phyloP scores from a whole-genome alignment of 306 rosid genomes.

The Geum urbanum region DNA sequence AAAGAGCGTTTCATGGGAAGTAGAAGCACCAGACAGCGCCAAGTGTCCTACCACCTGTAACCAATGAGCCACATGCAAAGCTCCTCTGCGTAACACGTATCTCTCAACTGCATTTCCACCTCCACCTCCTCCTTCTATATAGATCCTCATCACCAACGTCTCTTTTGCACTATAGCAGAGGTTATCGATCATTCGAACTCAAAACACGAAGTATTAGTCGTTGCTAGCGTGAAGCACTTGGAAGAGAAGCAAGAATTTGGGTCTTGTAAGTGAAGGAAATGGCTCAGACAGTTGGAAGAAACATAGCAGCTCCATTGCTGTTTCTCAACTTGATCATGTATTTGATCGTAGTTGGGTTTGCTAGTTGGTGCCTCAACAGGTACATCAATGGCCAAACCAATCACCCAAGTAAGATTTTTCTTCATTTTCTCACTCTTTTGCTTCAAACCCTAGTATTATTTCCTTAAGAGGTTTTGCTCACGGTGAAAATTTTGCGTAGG shows the following conservation, averaged over 20 bases:
- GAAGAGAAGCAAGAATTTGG: not conserved
- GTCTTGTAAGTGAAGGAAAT: slow-evolving; percentile 21
- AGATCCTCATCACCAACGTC: slow-evolving; percentile 4
- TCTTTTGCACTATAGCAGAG: not conserved
- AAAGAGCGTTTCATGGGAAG: not conserved
- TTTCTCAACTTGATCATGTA: slow-evolving; percentile 85
- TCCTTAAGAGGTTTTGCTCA: not conserved
- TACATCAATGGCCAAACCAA: slow-evolving; percentile 81
- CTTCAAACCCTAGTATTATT: not conserved
- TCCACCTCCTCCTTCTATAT: slow-evolving; percentile 23
- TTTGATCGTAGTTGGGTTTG: slow-evolving; percentile 67
- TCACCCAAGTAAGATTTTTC: slow-evolving; percentile 60
- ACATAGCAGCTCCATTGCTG: slow-evolving; percentile 70
- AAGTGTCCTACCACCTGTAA: slow-evolving; percentile 76
- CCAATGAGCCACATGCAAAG: slow-evolving; percentile 39
- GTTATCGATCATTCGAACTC: not conserved
- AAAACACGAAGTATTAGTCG: not conserved
- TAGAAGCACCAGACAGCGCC: slow-evolving; percentile 30
- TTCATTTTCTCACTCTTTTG: not conserved
- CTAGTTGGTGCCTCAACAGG: slow-evolving; percentile 79
- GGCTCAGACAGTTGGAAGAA: slow-evolving; percentile 79
- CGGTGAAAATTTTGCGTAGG: slow-evolving; percentile 23
- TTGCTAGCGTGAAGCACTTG: not conserved
- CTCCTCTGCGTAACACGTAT: slow-evolving; percentile 47
- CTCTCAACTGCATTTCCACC: slow-evolving; percentile 3